Evolutionary conservation across 2,329 filamentous ascomycete genomes (phyloP).

Genomic region (Botrytis hyacinthi): DNA sequence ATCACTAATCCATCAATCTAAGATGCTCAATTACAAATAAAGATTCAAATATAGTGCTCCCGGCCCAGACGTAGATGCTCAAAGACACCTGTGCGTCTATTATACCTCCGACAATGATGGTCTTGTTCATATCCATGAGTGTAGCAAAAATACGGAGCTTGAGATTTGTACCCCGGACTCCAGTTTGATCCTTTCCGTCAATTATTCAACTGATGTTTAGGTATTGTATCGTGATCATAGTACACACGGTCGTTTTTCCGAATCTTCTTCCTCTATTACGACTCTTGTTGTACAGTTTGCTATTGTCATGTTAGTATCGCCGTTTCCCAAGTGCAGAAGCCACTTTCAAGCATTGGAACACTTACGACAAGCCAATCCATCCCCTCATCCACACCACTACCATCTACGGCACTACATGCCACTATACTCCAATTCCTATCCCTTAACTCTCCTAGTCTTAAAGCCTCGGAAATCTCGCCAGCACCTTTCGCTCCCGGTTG

Average conservation of each 20-base stretch:
- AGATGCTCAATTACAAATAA: constrained; percentile 8
- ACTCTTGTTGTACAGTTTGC: constrained; percentile 41
- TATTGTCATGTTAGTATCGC: constrained; percentile 25
- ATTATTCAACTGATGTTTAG: constrained; percentile 13
- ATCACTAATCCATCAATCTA: constrained; percentile 9
- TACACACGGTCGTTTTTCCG: constrained; percentile 27
- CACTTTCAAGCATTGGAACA: constrained; percentile 17
- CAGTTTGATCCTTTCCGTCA: constrained; percentile 6
- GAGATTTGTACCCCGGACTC: neutral
- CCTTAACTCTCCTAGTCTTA: constrained; percentile 84
- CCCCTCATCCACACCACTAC: constrained; percentile 89
- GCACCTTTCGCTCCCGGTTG: constrained; percentile 95
- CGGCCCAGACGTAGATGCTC: neutral
- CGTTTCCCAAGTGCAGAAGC: neutral
- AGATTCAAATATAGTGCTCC: constrained; percentile 7
- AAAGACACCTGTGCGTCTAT: neutral
- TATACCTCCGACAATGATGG: neutral
- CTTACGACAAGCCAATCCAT: constrained; percentile 91
- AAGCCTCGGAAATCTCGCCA: constrained; percentile 91
- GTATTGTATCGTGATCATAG: constrained; percentile 20
- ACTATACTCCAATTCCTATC: constrained; percentile 99
- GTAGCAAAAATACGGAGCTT: neutral
- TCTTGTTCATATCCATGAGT: neutral
- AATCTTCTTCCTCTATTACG: constrained; percentile 15
- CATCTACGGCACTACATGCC: constrained; percentile 93